phyloP scores from a whole-genome alignment of 495 filamentous ascomycete genomes.

The Pyrenula massariospora region DNA sequence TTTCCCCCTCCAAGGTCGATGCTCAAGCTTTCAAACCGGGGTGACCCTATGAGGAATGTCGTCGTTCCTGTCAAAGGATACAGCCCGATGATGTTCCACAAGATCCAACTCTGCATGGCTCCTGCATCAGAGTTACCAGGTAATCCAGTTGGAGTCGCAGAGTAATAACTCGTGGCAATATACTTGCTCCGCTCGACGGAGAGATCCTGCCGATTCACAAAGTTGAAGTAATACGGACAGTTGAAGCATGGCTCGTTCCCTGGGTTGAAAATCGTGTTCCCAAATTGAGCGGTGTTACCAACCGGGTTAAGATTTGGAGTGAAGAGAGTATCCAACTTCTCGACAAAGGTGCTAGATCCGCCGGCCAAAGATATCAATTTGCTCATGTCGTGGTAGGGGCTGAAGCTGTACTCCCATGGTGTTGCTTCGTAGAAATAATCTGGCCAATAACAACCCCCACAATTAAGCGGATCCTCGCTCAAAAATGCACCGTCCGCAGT shows the following conservation, averaged over 20 bases:
- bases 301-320: conserved; percentile 34
- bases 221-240: conserved; percentile 63
- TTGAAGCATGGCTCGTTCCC: conserved; percentile 64
- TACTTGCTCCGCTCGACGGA: conserved; percentile 22
- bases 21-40: conserved; percentile 40
- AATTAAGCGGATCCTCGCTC: conserved; percentile 37
- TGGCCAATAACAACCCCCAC: conserved; percentile 54
- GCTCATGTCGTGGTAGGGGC: conserved; percentile 54
- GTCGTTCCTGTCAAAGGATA: conserved; percentile 44
- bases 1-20: conserved; percentile 35
- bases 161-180: conserved; percentile 27
- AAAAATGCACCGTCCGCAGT: conserved; percentile 39
- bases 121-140: conserved; percentile 50
- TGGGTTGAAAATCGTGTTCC: conserved; percentile 47
- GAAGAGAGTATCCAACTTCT: conserved; percentile 41
- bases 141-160: conserved; percentile 25
- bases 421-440: conserved; percentile 52
- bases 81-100: conserved; percentile 51
- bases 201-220: conserved; percentile 46
- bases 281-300: conserved; percentile 31
- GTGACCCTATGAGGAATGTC: conserved; percentile 42
- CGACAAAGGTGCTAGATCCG: conserved; percentile 36
- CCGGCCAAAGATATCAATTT: conserved; percentile 45
- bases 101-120: conserved; percentile 46
- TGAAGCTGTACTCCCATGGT: conserved; percentile 61